A percentile compares a stretch with the other conserved stretches of the same genome.
Evolutionary conservation across 306 rosid genomes (phyloP).

Genomic region (Benincasa hispida): DNA sequence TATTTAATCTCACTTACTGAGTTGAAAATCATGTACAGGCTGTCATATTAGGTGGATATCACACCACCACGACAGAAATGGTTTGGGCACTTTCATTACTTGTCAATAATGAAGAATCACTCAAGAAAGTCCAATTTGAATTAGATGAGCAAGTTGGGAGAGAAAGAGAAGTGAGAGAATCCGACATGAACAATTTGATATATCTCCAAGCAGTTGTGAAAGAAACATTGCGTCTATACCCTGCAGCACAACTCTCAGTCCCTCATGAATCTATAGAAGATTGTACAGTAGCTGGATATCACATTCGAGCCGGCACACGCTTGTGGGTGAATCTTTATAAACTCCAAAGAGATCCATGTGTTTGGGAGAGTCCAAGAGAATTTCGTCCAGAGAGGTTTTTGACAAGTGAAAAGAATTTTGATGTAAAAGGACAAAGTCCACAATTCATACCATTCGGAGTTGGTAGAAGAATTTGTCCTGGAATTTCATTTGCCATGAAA

Average conservation of each 20-base stretch:
- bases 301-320: constrained; percentile 10
- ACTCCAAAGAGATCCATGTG: too few species aligned
- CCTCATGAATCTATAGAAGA: constrained; percentile 16
- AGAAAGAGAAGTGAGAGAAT: constrained; percentile 11
- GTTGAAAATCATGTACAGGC: background rate
- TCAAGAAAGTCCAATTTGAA: background rate
- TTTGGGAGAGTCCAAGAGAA: too few species aligned
- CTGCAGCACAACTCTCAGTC: constrained; percentile 6
- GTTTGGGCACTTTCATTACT: constrained; percentile 5
- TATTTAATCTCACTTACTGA: background rate
- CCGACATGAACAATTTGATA: constrained; percentile 6
- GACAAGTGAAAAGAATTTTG: too few species aligned
- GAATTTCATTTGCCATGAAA: too few species aligned
- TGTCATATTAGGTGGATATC: background rate
- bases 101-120: background rate
- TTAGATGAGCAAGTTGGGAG: constrained; percentile 8
- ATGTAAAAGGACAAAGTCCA: too few species aligned
- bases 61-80: background rate
- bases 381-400: too few species aligned
- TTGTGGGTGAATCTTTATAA: background rate
- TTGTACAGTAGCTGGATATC: constrained; percentile 13
- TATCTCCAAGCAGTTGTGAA: constrained; percentile 18
- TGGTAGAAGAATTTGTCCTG: too few species aligned
- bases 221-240: constrained; percentile 20
- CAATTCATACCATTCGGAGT: too few species aligned